Conservation (phyloP, 345 rosid species). For the Excoecaria cochinchinensis region DNA sequence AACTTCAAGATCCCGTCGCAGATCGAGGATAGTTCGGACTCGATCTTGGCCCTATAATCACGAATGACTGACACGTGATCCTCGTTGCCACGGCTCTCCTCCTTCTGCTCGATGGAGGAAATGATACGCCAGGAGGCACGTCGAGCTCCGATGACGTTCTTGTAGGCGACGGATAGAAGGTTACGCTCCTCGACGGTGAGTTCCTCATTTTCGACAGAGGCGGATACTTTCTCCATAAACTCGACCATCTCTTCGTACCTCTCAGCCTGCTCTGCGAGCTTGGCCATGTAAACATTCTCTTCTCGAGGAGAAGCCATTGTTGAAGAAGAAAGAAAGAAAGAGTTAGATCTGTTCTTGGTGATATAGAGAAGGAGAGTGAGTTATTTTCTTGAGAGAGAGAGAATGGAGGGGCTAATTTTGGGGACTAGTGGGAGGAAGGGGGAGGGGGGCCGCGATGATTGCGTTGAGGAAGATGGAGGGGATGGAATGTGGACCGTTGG, state of each 20-base stretch:
- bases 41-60: constrained; percentile 79
- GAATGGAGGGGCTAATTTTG: constrained; percentile 26
- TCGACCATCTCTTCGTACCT: constrained; percentile 96
- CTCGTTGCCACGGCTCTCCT: constrained; percentile 91
- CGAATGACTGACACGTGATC: constrained; percentile 78
- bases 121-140: constrained; percentile 92
- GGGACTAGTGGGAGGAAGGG: constrained; percentile 19
- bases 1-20: constrained; percentile 82
- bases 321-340: background rate
- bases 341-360: constrained; percentile 16
- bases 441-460: constrained; percentile 41
- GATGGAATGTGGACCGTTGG: constrained; percentile 51
- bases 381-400: constrained; percentile 2
- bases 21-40: constrained; percentile 68
- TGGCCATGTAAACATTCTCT: constrained; percentile 84
- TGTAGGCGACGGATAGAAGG: constrained; percentile 95
- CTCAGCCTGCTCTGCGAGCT: constrained; percentile 94
- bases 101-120: constrained; percentile 87
- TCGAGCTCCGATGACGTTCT: constrained; percentile 94
- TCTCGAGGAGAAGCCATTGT: constrained; percentile 68
- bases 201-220: constrained; percentile 54
- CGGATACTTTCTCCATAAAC: constrained; percentile 83
- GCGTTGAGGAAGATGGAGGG: constrained; percentile 40
- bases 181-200: constrained; percentile 84
- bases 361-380: background rate